These are phyloP conservation scores for Arachnopeziza araneosa DNA, from an alignment of 2,329 filamentous ascomycete genomes.

Conservation along the genomic window DNA sequence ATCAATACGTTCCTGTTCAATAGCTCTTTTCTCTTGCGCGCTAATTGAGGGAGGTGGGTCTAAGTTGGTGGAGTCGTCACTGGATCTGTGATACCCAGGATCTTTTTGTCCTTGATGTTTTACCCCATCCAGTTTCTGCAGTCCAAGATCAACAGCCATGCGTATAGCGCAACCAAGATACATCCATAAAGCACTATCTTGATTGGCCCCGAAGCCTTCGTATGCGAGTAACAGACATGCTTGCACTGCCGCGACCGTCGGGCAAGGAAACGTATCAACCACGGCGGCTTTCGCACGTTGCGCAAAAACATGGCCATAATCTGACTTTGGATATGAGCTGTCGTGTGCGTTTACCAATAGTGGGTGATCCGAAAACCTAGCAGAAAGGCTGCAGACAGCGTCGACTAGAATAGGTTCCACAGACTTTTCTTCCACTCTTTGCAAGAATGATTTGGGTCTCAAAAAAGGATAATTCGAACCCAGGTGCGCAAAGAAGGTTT, in stretches of 20 bases:
- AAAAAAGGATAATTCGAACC: constrained; percentile 85
- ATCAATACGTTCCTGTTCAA: constrained; percentile 77
- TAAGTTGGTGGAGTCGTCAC: constrained; percentile 37
- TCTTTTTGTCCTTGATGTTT: constrained; percentile 44
- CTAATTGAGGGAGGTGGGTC: constrained; percentile 32
- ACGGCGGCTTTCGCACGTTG: constrained; percentile 78
- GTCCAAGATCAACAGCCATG: constrained; percentile 72
- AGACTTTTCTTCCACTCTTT: constrained; percentile 72
- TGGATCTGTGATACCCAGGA: constrained; percentile 32
- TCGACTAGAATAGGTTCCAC: constrained; percentile 83
- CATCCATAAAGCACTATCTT: constrained; percentile 91
- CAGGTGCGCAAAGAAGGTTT: constrained; percentile 75
- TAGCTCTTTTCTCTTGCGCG: constrained; percentile 53
- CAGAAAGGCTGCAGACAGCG: constrained; percentile 75
- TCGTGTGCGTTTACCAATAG: constrained; percentile 46
- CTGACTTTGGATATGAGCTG: constrained; percentile 48
- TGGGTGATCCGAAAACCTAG: constrained; percentile 67
- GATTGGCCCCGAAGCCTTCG: constrained; percentile 81
- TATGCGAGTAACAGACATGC: constrained; percentile 80
- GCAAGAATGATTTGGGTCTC: constrained; percentile 64
- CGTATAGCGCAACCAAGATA: constrained; percentile 83
- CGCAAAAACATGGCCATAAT: constrained; percentile 72
- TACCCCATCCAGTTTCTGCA: constrained; percentile 76
- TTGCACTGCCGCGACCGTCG: constrained; percentile 77
- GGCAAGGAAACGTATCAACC: constrained; percentile 76